These are phyloP conservation scores for Candida lessepsii DNA, from an alignment of 805 yeast species.

Conservation along the genomic window DNA sequence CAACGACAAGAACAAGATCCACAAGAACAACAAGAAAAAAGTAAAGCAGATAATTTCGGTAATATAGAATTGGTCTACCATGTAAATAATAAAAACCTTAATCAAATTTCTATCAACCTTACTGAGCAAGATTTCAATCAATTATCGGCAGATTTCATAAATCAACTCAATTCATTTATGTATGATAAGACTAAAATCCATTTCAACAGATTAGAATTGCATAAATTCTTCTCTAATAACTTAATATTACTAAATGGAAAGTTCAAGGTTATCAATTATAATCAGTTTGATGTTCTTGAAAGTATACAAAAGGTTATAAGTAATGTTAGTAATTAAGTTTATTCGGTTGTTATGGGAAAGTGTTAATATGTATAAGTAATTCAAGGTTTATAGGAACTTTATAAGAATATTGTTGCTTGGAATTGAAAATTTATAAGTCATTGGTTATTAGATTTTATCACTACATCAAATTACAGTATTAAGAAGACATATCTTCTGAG, in stretches of 20 bases:
- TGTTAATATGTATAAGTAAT: background rate
- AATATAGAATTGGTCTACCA: slow-evolving; percentile 12
- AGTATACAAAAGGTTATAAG: slow-evolving; percentile 1
- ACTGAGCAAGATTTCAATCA: slow-evolving; percentile 2
- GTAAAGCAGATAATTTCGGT: slow-evolving; percentile 9
- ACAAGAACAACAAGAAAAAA: background rate
- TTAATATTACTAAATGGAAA: background rate
- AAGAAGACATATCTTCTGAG: no score
- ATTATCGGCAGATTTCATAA: slow-evolving; percentile 12
- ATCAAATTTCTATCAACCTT: slow-evolving; percentile 22
- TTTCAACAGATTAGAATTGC: slow-evolving; percentile 21
- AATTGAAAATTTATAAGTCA: no score
- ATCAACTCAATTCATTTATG: slow-evolving; percentile 21
- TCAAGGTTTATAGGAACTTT: background rate
- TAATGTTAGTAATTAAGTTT: background rate
- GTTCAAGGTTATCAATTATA: background rate
- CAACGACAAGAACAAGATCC: background rate
- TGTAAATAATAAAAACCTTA: slow-evolving; percentile 16
- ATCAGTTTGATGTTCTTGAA: background rate
- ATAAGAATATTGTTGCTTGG: no score
- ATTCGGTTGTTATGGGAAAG: no score
- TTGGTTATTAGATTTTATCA: no score
- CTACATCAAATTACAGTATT: no score
- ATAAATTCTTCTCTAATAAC: slow-evolving; percentile 18
- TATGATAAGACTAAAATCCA: slow-evolving; percentile 20